Conservation (phyloP, 176 grass and related monocot genomes). For the Tillandsia fasciculata region DNA sequence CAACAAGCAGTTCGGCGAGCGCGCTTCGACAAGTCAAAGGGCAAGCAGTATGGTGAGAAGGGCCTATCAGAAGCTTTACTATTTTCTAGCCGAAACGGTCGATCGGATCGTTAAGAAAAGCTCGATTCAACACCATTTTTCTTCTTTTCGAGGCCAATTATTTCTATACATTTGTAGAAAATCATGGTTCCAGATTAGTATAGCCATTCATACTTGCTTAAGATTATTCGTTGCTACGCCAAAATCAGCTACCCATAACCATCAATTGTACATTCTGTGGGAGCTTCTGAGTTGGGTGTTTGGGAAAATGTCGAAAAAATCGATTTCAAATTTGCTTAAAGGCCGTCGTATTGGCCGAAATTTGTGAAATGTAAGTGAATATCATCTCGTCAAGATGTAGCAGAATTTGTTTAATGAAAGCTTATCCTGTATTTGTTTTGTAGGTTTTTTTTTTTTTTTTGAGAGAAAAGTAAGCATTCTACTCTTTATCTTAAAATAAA, state of each 20-base stretch:
- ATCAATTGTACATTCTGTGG: constrained; percentile 8
- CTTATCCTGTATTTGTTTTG: background rate
- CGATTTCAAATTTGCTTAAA: no score
- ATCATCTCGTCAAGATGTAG: background rate
- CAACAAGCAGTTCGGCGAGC: constrained; percentile 71
- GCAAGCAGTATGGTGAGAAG: constrained; percentile 48
- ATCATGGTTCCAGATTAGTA: constrained; percentile 24
- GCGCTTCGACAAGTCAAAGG: constrained; percentile 62
- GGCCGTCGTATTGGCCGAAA: background rate
- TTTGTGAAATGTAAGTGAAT: background rate
- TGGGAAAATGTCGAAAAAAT: background rate
- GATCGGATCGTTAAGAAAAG: constrained; percentile 25
- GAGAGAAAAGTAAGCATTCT: no score
- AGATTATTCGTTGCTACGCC: background rate
- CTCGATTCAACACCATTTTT: constrained; percentile 8
- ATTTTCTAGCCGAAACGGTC: constrained; percentile 41
- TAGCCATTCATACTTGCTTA: background rate
- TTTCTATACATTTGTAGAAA: constrained; percentile 34
- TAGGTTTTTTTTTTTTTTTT: background rate
- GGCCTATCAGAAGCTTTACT: constrained; percentile 61
- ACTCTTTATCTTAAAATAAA: no score
- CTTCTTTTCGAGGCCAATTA: background rate
- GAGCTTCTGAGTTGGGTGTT: background rate
- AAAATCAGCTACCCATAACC: background rate
- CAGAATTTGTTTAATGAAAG: background rate